phyloP scores from a whole-genome alignment of 2,329 filamentous ascomycete species.

The Aureobasidium lini region DNA sequence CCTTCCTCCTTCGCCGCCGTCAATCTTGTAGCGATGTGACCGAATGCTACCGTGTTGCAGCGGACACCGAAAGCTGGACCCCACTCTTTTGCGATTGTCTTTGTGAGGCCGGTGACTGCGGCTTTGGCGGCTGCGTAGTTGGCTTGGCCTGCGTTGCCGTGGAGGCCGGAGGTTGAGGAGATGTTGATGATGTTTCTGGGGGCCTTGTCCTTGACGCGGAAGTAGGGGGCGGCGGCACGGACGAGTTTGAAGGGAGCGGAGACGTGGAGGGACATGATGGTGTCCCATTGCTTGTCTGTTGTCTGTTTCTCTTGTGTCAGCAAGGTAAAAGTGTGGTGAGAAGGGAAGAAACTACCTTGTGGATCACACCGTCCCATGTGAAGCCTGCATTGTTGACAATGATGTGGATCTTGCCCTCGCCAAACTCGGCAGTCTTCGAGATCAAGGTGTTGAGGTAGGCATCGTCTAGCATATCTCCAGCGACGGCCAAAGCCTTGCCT shows the following conservation, averaged over 20 bases:
- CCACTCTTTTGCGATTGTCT: constrained; percentile 89
- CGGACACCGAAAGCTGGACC: constrained; percentile 75
- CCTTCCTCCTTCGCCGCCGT: constrained; percentile 81
- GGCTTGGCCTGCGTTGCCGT: constrained; percentile 85
- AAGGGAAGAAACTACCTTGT: constrained; percentile 50
- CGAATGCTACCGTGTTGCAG: constrained; percentile 78
- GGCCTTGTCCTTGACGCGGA: constrained; percentile 77
- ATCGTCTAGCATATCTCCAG: constrained; percentile 68
- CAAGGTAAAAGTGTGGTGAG: no score
- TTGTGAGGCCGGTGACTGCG: constrained; percentile 73
- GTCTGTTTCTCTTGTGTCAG: constrained; percentile 40
- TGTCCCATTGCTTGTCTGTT: constrained; percentile 86
- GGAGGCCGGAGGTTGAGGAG: constrained; percentile 69
- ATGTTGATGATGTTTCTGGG: constrained; percentile 77
- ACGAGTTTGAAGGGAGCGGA: constrained; percentile 82
- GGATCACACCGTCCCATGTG: constrained; percentile 88
- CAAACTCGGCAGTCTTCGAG: constrained; percentile 68
- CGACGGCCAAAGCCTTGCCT: constrained; percentile 62
- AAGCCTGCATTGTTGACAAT: constrained; percentile 89
- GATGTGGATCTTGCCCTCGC: constrained; percentile 79
- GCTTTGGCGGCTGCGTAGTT: constrained; percentile 86
- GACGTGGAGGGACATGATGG: constrained; percentile 73
- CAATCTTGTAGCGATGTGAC: constrained; percentile 69
- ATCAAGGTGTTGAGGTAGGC: constrained; percentile 67
- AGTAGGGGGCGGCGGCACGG: constrained; percentile 73